Base-by-base conservation (phyloP, 192 early-diverging fungal genomes). In the Neocallimastix lanati region DNA sequence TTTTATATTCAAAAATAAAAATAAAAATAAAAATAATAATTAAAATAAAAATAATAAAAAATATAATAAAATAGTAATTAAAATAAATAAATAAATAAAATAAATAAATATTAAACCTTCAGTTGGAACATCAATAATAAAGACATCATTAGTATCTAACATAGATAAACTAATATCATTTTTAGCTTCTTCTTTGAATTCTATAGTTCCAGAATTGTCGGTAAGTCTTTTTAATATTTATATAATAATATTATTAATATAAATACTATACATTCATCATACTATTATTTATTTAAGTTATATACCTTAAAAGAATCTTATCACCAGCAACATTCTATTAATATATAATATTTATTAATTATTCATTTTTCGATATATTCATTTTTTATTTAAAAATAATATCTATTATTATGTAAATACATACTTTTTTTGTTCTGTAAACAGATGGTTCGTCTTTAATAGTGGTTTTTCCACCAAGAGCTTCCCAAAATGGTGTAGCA, bases 61-160 rank as follows among this genome's bases (percentile, higher is more conserved):
- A n/a, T n/a, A n/a, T n/a, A n/a, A n/a, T n/a, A n/a, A n/a, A n/a
- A n/a, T n/a, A n/a, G n/a, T n/a, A n/a, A n/a, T n/a, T n/a, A n/a
- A n/a, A 13, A 11, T 21, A 67, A n/a, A n/a, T 9, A 25, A 21
- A 21, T n/a, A 9, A n/a, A 67, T 33, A 67, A n/a, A 67, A 50
- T 50, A 21, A 16, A 2, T 9, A 67, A 67, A n/a, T n/a, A n/a
- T n/a, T 4, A 13, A 25, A 67, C 50, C 82, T 80, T 89, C 82
- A 78, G 84, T 80, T 27, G 87, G 86, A 27, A 84, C 86, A 84
- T 94, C 93, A 78, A 92, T 84, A 76, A 93, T 81, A 81, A 91
- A 94, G 33, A 92, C 92, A 81, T 92, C 89, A 30, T 92, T 84
- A 12, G 84, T 79, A 78, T 92, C 85, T 80, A 94, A 84, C 35